Conservation (phyloP, 2,329 filamentous ascomycete genomes). For the Exophiala oligosperma region DNA sequence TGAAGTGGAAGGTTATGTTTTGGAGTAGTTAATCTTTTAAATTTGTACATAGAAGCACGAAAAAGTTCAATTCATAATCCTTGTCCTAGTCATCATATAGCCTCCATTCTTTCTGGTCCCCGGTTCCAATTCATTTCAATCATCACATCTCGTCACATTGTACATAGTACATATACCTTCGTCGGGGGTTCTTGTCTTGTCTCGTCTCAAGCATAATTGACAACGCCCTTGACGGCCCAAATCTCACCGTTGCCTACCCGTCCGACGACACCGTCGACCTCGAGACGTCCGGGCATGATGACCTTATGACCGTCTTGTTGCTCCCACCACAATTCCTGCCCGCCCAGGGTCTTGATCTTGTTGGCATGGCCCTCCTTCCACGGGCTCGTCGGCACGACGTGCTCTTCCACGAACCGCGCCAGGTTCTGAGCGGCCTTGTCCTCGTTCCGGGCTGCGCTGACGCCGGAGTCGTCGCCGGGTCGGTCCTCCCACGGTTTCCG, state of each 20-base stretch:
- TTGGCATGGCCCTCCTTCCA: conserved; percentile 67
- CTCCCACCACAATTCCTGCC: conserved; percentile 81
- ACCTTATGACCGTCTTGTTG: conserved; percentile 61
- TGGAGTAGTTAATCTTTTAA: neutral
- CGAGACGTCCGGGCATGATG: conserved; percentile 68
- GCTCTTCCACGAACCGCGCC: conserved; percentile 77
- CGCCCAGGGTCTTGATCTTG: conserved; percentile 67
- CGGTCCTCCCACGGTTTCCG: conserved; percentile 77
- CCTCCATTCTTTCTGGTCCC: neutral
- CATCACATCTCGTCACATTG: no score
- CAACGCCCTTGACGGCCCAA: conserved; percentile 68
- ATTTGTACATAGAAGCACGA: neutral
- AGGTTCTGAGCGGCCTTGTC: conserved; percentile 77
- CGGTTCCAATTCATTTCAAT: neutral
- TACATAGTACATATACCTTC: no score
- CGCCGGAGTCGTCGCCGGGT: conserved; percentile 22
- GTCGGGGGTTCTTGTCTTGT: neutral
- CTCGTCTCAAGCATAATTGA: conserved; percentile 49
- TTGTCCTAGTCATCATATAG: no score
- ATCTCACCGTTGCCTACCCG: conserved; percentile 86
- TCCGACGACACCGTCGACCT: conserved; percentile 72
- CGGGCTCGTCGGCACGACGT: conserved; percentile 73
- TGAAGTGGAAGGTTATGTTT: neutral
- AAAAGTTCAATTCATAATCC: neutral
- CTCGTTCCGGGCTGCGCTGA: conserved; percentile 61